These are phyloP conservation scores for Monascus ruber DNA, from an alignment of 2,329 filamentous ascomycete genomes.

Conservation along the genomic window DNA sequence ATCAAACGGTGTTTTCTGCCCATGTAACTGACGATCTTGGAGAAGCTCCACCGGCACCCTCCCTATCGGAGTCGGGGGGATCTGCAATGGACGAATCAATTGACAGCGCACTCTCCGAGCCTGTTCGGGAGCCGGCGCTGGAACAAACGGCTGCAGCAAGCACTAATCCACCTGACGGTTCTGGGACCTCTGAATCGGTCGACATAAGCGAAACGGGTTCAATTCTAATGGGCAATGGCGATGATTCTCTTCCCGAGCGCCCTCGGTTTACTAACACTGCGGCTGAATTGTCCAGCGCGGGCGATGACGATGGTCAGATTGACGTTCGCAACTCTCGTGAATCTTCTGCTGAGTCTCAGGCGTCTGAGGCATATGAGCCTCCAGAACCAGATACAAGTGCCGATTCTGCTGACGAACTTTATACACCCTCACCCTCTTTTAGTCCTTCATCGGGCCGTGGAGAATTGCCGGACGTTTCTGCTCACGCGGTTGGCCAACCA, in stretches of 20 bases:
- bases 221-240: conserved; percentile 1
- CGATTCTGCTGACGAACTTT: conserved; percentile 16
- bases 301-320: conserved; percentile 5
- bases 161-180: background rate
- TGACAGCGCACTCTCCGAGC: conserved; percentile 13
- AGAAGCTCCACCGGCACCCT: conserved; percentile 9
- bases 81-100: conserved; percentile 31
- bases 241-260: conserved; percentile 4
- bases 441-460: conserved; percentile 26
- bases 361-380: conserved; percentile 47
- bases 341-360: conserved; percentile 34
- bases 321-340: conserved; percentile 13
- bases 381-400: conserved; percentile 29
- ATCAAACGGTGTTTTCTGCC: background rate
- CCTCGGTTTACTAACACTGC: conserved; percentile 1
- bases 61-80: conserved; percentile 18
- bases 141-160: conserved; percentile 1
- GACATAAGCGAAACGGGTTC: conserved; percentile 2
- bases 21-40: background rate
- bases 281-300: conserved; percentile 1
- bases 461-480: conserved; percentile 12
- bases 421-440: conserved; percentile 34
- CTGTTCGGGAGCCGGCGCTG: conserved; percentile 7
- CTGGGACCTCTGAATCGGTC: background rate
- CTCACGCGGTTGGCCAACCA: conserved; percentile 11